A percentile compares a stretch with the other conserved stretches of the same genome.
Evolutionary conservation across 2,329 filamentous ascomycete species (phyloP).

Genomic region (Drechslerella stenobrocha): DNA sequence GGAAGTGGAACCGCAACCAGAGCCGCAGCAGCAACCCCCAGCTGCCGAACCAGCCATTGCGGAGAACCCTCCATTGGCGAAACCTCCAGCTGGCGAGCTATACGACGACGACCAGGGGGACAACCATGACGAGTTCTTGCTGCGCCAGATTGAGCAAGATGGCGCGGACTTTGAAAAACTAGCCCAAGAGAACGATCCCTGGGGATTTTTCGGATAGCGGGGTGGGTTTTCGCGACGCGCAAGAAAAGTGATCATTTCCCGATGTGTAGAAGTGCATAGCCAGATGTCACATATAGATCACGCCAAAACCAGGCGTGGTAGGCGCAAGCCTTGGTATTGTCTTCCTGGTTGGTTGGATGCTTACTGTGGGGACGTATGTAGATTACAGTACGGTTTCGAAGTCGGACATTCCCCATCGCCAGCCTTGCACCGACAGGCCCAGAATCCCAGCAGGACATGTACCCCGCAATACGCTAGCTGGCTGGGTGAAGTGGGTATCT

Average conservation of each 20-base stretch:
- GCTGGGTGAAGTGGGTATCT: conserved; percentile 10
- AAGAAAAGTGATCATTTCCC: not conserved
- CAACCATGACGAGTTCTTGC: conserved; percentile 39
- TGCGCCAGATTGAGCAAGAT: conserved; percentile 45
- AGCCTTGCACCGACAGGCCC: not conserved
- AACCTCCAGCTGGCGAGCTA: conserved; percentile 13
- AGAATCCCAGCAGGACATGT: not conserved
- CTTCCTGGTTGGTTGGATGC: conserved; percentile 11
- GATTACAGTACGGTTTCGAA: no score
- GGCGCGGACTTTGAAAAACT: conserved; percentile 44
- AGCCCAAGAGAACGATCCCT: conserved; percentile 36
- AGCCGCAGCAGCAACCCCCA: not conserved
- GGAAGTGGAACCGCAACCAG: not conserved
- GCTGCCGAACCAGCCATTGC: not conserved
- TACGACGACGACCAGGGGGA: conserved; percentile 37
- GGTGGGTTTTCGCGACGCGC: not conserved
- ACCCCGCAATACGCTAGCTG: conserved; percentile 46
- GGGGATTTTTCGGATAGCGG: conserved; percentile 36
- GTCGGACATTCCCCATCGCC: not conserved
- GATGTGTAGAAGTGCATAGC: not conserved
- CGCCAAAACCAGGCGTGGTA: not conserved
- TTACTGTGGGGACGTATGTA: conserved; percentile 14
- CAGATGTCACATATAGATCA: not conserved
- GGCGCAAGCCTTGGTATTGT: not conserved
- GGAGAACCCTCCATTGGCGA: conserved; percentile 12